Percentiles rank a stretch among this genome's conserved stretches.
phyloP scores from a whole-genome alignment of 208 protist species.

The Porcisia hertigi region DNA sequence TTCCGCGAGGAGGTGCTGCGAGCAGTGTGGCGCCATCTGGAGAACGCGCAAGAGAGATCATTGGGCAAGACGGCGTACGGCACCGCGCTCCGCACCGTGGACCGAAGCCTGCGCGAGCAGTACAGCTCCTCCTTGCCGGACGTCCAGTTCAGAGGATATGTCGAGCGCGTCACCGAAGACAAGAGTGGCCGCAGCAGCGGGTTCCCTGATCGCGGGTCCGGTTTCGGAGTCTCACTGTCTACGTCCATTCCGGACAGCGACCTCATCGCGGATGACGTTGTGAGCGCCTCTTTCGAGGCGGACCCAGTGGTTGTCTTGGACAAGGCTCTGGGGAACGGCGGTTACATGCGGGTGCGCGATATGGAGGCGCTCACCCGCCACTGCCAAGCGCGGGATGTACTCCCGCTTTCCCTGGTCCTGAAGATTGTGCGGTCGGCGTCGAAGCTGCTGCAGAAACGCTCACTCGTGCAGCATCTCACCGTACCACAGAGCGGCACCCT shows the following conservation, averaged over 20 bases:
- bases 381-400: conserved; percentile 35
- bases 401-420: conserved; percentile 43
- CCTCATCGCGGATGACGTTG: conserved; percentile 12
- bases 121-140: conserved; percentile 6
- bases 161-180: background rate
- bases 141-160: too few species aligned
- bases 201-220: background rate
- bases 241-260: conserved; percentile 8
- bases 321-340: conserved; percentile 25
- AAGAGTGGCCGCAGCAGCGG: background rate
- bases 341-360: conserved; percentile 40
- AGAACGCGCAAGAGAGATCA: conserved; percentile 43
- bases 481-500: conserved; percentile 56
- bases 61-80: conserved; percentile 10
- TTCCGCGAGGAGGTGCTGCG: conserved; percentile 47
- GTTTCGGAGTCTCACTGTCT: background rate
- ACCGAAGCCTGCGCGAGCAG: conserved; percentile 14
- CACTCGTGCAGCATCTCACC: conserved; percentile 57
- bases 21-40: conserved; percentile 44
- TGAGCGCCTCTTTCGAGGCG: conserved; percentile 16
- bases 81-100: conserved; percentile 16
- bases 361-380: conserved; percentile 44
- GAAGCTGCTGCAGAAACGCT: conserved; percentile 38
- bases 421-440: conserved; percentile 55
- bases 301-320: conserved; percentile 18